Base-by-base conservation (phyloP, 148 eudicot species). In the Cornus kousa region DNA sequence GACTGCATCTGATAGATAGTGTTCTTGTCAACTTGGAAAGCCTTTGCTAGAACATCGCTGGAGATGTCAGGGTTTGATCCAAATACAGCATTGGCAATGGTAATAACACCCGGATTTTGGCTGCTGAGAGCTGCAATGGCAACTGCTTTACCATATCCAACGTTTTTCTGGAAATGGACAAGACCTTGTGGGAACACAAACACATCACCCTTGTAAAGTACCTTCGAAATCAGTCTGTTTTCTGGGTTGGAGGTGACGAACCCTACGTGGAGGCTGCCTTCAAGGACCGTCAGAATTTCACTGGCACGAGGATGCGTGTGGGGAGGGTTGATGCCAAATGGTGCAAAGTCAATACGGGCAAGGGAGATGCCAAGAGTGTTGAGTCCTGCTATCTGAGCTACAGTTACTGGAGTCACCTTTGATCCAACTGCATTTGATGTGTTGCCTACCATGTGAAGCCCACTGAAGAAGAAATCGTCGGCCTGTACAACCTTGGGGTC, bases 271-370 rank as follows among this genome's bases (percentile, higher is more conserved):
- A 81, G 46, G 40, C 31, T 71, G 16, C 83, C 83, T 48, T 77
- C 33, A 2, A 82, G 66, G 24, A 82, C 74, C 0, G 81, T 73
- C 66, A 82, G 19, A 9, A 82, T 77, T n/a, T 82, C 84, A 16
- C 77, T 72, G 4, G 84, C 78, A 0, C 78, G 78, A 24, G 81
- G 84, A 57, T 82, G 84, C 1, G n/a, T 57, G 81, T 77, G 78
- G 1, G 84, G 78, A 7, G 84, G 70, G 69, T 72, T 73, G 13
- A 78, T n/a, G 2, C 84, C 84, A 74, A 22, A 23, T 24, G 80
- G 80, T 33, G 78, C 78, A 68, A n/a, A 82, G 80, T 82, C 84
- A 5, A 82, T 10, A 48, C 84, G 81, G 48, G 35, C 84, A 24
- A 82, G 33, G n/a, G 78, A 67, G 12, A 82, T 73, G 22, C 84